These are phyloP conservation scores for Ensete glaucum DNA, from an alignment of 176 grass and related monocot genomes.

Conservation along the genomic window DNA sequence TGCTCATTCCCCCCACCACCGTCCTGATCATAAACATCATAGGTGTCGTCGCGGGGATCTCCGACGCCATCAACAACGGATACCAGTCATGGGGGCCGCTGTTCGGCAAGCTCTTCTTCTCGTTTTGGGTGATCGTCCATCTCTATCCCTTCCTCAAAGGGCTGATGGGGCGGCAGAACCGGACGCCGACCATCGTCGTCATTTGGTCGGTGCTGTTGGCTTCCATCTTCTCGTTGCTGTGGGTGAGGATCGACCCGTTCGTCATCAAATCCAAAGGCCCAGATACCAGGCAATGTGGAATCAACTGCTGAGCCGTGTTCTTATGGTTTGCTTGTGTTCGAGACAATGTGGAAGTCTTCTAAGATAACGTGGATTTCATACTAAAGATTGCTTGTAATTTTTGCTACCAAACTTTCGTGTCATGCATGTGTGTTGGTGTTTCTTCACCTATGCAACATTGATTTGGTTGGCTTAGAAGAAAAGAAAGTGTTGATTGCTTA, in stretches of 20 bases:
- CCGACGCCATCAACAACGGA: constrained; percentile 89
- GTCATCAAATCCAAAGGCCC: constrained; percentile 69
- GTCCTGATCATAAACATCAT: constrained; percentile 88
- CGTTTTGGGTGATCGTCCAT: constrained; percentile 96
- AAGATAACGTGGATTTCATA: too few species aligned
- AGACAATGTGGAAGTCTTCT: not conserved
- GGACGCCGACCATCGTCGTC: constrained; percentile 88
- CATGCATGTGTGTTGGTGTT: too few species aligned
- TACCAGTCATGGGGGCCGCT: constrained; percentile 86
- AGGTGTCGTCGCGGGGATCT: constrained; percentile 83
- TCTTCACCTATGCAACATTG: too few species aligned
- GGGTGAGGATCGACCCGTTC: constrained; percentile 92
- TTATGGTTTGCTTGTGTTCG: too few species aligned
- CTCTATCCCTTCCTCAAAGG: constrained; percentile 97
- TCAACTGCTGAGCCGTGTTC: constrained; percentile 52
- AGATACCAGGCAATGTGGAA: constrained; percentile 74
- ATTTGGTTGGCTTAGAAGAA: too few species aligned
- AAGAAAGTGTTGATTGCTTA: not conserved
- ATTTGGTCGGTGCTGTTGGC: constrained; percentile 88
- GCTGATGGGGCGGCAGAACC: constrained; percentile 84
- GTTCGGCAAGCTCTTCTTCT: constrained; percentile 90
- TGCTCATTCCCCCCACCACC: constrained; percentile 85
- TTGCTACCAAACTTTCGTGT: too few species aligned
- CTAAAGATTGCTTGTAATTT: too few species aligned
- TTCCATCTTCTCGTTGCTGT: constrained; percentile 94